A percentile compares a stretch with the other conserved stretches of the same genome.
phyloP scores from a whole-genome alignment of 768 basidiomycete genomes.

The Amyloporia xantha region DNA sequence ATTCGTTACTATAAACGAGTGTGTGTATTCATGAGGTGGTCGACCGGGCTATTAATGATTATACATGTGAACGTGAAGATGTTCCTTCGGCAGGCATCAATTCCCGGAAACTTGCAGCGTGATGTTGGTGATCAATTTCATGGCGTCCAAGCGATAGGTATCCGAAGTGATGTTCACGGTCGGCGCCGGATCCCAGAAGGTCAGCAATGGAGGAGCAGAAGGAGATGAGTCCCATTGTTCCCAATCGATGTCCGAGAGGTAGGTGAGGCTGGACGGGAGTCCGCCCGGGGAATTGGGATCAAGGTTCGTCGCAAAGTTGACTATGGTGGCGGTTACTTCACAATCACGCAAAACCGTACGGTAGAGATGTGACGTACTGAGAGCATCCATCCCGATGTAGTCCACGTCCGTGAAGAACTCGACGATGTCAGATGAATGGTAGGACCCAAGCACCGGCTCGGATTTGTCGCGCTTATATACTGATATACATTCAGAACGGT shows the following conservation, averaged over 20 bases:
- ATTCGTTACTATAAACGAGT: too few species aligned
- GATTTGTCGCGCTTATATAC: neutral
- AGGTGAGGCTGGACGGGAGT: neutral
- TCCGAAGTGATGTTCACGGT: neutral
- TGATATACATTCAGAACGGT: too few species aligned
- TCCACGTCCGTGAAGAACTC: neutral
- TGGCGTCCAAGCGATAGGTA: neutral
- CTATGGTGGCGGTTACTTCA: slow-evolving; percentile 3
- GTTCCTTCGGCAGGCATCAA: too few species aligned
- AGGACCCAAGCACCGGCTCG: neutral
- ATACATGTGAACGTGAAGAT: too few species aligned
- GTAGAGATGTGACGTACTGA: neutral
- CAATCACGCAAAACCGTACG: neutral
- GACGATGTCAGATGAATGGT: neutral
- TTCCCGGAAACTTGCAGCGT: neutral
- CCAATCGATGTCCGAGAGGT: neutral
- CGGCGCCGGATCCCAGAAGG: neutral
- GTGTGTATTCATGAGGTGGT: too few species aligned
- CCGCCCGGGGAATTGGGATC: slow-evolving; percentile 33
- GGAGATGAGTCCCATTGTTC: neutral
- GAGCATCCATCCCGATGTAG: too few species aligned
- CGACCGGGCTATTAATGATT: too few species aligned
- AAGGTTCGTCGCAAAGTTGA: slow-evolving; percentile 36
- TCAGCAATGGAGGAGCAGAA: neutral
- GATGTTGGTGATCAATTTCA: neutral